Evolutionary conservation across 352 stramenopile genomes (phyloP).

Genomic region (Pseudoperonospora humuli): DNA sequence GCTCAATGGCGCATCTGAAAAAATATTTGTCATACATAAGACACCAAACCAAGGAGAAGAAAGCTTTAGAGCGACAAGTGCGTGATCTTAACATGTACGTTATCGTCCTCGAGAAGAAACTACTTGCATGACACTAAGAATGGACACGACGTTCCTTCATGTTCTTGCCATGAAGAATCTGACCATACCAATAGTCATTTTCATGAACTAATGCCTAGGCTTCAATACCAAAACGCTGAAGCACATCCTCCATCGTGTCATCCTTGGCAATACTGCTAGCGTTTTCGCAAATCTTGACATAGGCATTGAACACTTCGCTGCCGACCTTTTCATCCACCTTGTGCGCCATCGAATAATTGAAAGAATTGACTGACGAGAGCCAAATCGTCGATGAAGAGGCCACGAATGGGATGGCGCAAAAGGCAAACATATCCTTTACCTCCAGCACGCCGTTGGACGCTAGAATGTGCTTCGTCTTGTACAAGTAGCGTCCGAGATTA

Average conservation of each 20-base stretch:
- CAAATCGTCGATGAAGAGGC: slow-evolving; percentile 42
- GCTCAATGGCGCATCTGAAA: too few relatives aligned
- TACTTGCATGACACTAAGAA: too few relatives aligned
- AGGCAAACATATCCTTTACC: slow-evolving; percentile 44
- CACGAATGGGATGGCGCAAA: slow-evolving; percentile 47
- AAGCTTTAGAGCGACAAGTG: too few relatives aligned
- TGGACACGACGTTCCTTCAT: too few relatives aligned
- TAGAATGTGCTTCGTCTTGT: slow-evolving; percentile 27
- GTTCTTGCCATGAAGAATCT: too few relatives aligned
- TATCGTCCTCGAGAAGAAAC: too few relatives aligned
- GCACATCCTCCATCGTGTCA: slow-evolving; percentile 38
- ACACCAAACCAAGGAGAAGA: too few relatives aligned
- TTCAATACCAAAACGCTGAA: slow-evolving; percentile 21
- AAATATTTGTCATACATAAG: too few relatives aligned
- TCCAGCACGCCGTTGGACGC: slow-evolving; percentile 19
- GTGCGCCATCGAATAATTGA: slow-evolving; percentile 59
- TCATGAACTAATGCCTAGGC: too few relatives aligned
- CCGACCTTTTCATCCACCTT: slow-evolving; percentile 38
- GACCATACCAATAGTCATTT: too few relatives aligned
- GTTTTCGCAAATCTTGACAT: slow-evolving; percentile 49
- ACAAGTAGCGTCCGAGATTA: slow-evolving; percentile 30
- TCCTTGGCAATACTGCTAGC: slow-evolving; percentile 31
- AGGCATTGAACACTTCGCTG: slow-evolving; percentile 41
- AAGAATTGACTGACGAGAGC: slow-evolving; percentile 34
- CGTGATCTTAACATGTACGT: too few relatives aligned